phyloP scores from a whole-genome alignment of 164 flowering plant genomes.

The Vitis vinifera region ASM3070453v1 NC_081821.1:8361501-8362000 shows the following conservation, averaged over 20 bases:
- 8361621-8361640: conserved; percentile 88
- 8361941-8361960: neutral
- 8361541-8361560: conserved; percentile 78
- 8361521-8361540: conserved; percentile 48
- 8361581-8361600: conserved; percentile 60
- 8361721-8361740: conserved; percentile 68
- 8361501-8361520: conserved; percentile 74
- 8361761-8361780: conserved; percentile 87
- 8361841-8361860: conserved; percentile 3
- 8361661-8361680: conserved; percentile 66
- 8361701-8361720: conserved; percentile 76
- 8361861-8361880: neutral
- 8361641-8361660: conserved; percentile 71
- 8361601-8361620: conserved; percentile 79
- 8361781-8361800: conserved; percentile 64
- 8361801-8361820: conserved; percentile 85
- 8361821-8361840: conserved; percentile 73
- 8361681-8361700: conserved; percentile 76
- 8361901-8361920: neutral
- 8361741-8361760: conserved; percentile 62
- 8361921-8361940: neutral
- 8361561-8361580: conserved; percentile 86
- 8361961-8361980: neutral
- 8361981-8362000: neutral
- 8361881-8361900: neutral